Evolutionary conservation across 1,284 basidiomycete species (phyloP).

Genomic region (Tremellales sp.): DNA sequence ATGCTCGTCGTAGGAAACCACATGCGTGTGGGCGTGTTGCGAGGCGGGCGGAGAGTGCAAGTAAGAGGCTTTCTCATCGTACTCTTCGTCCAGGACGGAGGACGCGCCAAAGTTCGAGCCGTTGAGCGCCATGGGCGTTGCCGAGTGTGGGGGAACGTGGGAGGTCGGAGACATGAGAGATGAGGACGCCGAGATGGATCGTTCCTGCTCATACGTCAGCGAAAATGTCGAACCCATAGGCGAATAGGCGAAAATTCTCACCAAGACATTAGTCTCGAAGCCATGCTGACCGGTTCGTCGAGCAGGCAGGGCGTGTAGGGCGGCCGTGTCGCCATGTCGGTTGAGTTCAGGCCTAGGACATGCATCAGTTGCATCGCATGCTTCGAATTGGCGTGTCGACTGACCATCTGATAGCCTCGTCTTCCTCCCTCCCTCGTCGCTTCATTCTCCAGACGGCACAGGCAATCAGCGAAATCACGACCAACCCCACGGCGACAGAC

Average conservation of each 20-base stretch:
- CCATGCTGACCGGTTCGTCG: constrained; percentile 42
- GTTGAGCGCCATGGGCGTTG: constrained; percentile 31
- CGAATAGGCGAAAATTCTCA: constrained; percentile 11
- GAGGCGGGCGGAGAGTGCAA: constrained; percentile 3
- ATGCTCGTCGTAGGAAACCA: constrained; percentile 17
- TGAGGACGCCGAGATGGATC: constrained; percentile 32
- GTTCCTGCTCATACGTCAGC: constrained; percentile 23
- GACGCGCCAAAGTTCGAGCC: constrained; percentile 31
- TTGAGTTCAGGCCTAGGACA: constrained; percentile 47
- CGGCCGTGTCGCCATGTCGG: constrained; percentile 44
- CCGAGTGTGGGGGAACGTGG: constrained; percentile 11
- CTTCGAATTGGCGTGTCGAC: constrained; percentile 9
- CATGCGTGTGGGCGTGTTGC: neutral
- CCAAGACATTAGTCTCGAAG: constrained; percentile 38
- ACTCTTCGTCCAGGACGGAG: constrained; percentile 27
- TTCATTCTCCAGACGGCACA: constrained; percentile 40
- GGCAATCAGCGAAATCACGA: constrained; percentile 33
- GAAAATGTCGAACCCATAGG: neutral
- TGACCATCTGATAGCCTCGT: constrained; percentile 48
- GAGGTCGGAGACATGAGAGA: constrained; percentile 23
- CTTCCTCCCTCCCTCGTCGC: constrained; percentile 36
- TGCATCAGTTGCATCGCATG: too few species aligned
- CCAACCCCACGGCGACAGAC: constrained; percentile 38
- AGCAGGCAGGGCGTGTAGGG: constrained; percentile 46
- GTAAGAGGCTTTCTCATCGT: constrained; percentile 20